A percentile compares a stretch with the other conserved stretches of the same genome.
phyloP scores from a whole-genome alignment of 148 eudicot genomes.

The Rhododendron simsii region DNA sequence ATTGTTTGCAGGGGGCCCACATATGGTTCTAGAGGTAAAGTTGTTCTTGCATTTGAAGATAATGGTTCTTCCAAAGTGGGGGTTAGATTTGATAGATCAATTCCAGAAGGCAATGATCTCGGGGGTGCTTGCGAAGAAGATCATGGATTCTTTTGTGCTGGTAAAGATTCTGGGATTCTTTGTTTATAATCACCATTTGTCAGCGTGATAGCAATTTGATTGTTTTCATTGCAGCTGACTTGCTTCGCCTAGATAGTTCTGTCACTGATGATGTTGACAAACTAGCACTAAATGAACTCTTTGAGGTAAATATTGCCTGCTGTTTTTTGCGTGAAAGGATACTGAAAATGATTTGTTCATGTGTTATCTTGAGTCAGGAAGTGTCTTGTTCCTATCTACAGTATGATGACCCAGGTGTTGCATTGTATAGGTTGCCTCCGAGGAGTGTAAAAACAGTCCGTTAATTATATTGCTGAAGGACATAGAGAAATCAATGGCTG shows the following conservation, averaged over 20 bases:
- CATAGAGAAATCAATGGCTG: constrained; percentile 74
- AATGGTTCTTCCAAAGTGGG: constrained; percentile 84
- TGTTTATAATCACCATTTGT: background rate
- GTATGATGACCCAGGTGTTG: background rate
- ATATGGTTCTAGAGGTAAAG: constrained; percentile 75
- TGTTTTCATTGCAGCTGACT: constrained; percentile 51
- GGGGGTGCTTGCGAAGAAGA: constrained; percentile 83
- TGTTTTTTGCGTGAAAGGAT: background rate
- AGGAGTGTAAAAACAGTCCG: constrained; percentile 61
- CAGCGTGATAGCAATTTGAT: background rate
- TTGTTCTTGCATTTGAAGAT: constrained; percentile 76
- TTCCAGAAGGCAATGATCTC: constrained; percentile 84
- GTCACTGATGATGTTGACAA: constrained; percentile 61
- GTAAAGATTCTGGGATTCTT: constrained; percentile 22
- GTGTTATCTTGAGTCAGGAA: background rate
- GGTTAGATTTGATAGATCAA: constrained; percentile 78
- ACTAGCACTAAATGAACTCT: constrained; percentile 73
- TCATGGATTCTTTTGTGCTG: constrained; percentile 93
- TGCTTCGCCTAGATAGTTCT: constrained; percentile 63
- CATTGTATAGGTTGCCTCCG: constrained; percentile 50
- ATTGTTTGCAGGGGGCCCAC: constrained; percentile 65
- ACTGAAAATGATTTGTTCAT: background rate
- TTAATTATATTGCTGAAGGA: constrained; percentile 76
- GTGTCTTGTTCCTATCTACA: background rate
- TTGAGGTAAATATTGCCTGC: constrained; percentile 58